A percentile compares a stretch with the other conserved stretches of the same genome.
phyloP scores from a whole-genome alignment of 129 eudicot genomes.

The Solidago caesia region DNA sequence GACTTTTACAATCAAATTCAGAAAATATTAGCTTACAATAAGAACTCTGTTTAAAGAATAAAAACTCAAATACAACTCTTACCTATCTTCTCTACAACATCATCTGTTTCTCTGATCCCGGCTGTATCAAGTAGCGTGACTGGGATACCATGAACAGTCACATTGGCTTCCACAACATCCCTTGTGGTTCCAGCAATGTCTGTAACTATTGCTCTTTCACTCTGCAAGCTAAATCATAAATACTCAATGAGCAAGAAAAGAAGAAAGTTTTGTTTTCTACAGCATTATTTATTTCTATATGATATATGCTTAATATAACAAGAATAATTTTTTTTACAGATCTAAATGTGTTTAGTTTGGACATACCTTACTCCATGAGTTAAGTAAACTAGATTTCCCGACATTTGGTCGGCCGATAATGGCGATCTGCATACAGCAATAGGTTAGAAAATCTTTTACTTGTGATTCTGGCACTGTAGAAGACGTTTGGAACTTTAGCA shows the following conservation, averaged over 20 bases:
- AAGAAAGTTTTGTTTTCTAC: no score
- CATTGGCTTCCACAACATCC: constrained; percentile 84
- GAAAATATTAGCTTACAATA: no score
- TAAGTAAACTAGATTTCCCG: constrained; percentile 96
- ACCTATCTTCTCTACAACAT: constrained; percentile 92
- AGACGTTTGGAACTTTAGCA: no score
- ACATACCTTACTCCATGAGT: constrained; percentile 99
- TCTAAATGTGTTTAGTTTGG: constrained; percentile 13
- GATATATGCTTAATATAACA: no score
- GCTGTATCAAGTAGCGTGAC: constrained; percentile 97
- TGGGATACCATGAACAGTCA: constrained; percentile 78
- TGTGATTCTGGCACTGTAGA: neutral
- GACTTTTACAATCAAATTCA: no score
- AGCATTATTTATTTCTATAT: no score
- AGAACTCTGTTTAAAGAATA: no score
- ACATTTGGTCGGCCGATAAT: constrained; percentile 99
- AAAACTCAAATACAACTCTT: constrained; percentile 3
- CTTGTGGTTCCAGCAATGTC: constrained; percentile 97
- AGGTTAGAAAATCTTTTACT: constrained; percentile 2
- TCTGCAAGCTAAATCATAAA: constrained; percentile 82
- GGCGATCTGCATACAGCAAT: constrained; percentile 59
- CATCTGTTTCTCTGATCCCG: constrained; percentile 90
- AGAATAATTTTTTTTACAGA: neutral
- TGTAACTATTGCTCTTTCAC: constrained; percentile 98
- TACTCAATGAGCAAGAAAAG: constrained; percentile 30